Base-by-base conservation (phyloP, 106 monocot genomes). In the Gastrodia elata region DNA sequence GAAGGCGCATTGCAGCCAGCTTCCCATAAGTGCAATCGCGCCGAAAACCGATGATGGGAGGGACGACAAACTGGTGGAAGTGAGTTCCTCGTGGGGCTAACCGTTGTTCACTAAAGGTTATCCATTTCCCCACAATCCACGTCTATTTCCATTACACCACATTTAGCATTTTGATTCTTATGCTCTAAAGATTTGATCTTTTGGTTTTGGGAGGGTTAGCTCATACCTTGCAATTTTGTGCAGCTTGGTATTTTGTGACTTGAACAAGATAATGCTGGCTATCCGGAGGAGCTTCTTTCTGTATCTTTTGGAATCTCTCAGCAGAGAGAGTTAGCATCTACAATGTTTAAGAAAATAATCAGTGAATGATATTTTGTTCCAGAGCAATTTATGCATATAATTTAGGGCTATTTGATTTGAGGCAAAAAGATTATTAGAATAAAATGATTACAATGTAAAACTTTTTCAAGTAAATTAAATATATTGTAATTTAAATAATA, bases 41-140 rank as follows among this genome's bases (percentile, higher is more conserved):
- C 15, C 93, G 73, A 80, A 98, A 98, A 10, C 82, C 78, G 64
- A 91, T 78, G 77, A 93, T 90, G 0, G 97, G 93, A 0, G 97
- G 97, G 16, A 98, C 97, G 7, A 93, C 97, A 40, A 98, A 98
- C 77, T 98, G 93, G 78, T 98, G 93, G 83, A 98, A 98, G 68
- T 98, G 90, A 2, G 97, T 98, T 35, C 97, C 97, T 0, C 82
- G 69, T 1, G 97, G 93, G 0, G 97, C 97, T 88, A 93, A 93
- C n/a, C 83, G 64, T 72, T 98, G 97, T 76, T 98, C 97, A 22
- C 70, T 76, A 8, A 78, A 86, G 1, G 83, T 73, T 8, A 98
- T 68, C 97, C 97, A 98, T 72, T 98, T 98, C 16, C 97, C 93
- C 10, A 98, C 90, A 39, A 98, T 85, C 97, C 97, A 98, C 40